Evolutionary conservation across 148 eudicot species (phyloP), one percentile per base, ranked within the genome.

Genomic region (Rhododendron ovatum): DNA sequence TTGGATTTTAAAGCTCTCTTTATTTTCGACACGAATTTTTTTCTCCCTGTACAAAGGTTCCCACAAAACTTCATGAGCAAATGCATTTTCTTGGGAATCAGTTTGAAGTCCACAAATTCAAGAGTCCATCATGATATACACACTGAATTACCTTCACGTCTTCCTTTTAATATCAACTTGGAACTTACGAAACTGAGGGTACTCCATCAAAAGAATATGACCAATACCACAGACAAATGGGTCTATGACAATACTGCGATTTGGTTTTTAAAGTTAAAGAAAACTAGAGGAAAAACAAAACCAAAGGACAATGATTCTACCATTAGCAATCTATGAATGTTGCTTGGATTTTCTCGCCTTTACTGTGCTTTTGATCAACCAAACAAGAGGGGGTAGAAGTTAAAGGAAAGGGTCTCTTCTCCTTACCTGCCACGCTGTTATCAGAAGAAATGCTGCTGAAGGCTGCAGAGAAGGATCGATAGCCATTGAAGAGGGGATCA

Each of bases 391-490:
- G 5, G 37, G 13, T 80, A 18, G 43, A 10, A 22, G 15, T 18
- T 77, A 12, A 43, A 14, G 10, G 50, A 39, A 26, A n/a, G 3
- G 6, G 83, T 50, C 10, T 30, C 57, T 14, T 65, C 17, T 47
- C 8, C 88, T 83, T 55, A 84, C 88, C 86, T 61, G 86, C 17
- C 59, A 33, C 51, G n/a, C 48, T 82, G n/a, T 83, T 83, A n/a
- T 65, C 83, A 3, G 86, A 45, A 80, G 90, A 45, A 74, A 86
- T 7, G 80, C 85, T 41, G 61, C 39, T 88, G 35, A 86, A 83
- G 53, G 86, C 81, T 7, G 90, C n/a, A 13, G 83, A 82, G 69
- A 14, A 71, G 51, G 75, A 79, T 57, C 77, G 78, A 74, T 18
- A 80, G 55, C 53, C 48, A 4, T 79, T 57, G 28, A 48, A 45